Evolutionary conservation across 2,329 filamentous ascomycete species (phyloP), one percentile per base, ranked within the genome.

Genomic region (Zymoseptoria ardabiliae): DNA sequence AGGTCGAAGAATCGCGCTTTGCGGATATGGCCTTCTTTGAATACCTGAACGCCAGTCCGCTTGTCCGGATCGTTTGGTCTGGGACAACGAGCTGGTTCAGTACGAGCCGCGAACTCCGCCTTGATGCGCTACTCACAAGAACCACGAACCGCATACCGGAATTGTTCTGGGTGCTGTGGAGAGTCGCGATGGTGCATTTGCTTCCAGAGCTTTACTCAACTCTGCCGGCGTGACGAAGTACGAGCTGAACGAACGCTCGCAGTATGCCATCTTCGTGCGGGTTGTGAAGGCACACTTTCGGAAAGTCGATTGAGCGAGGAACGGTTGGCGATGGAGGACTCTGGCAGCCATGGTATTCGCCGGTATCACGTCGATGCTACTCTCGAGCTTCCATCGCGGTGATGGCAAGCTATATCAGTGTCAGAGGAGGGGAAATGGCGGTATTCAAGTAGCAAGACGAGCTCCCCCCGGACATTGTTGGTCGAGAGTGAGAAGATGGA

Each of bases 1-100:
- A 99, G 82, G 74, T 99, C 92, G 74, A 99, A 99, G 83, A 97
- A 99, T 30, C 91, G 89, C 1, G 94, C 88, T 70, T 87, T 86
- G 21, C 92, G 93, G 64, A 99, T 94, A 69, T 91, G 90, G 71
- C 86, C 84, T 72, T 90, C 83, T 66, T 86, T 84, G 79, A 93
- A 99, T 50, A 87, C 85, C 64, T 94, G 82, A 67, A 89, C 85
- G 57, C 94, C 94, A 54, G 84, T 89, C 62, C 91, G 87, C 57
- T 84, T 84, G 67, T 82, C 71, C 1, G 82, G 79, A 65, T 96
- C 93, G 74, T 96, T 97, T 63, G 94, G 94, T 63, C 35, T 45
- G 13, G 11, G 13, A n/a, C 13, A 13, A n/a, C 6, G 13, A 45
- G 35, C 35, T 45, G 35, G 13, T n/a, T 45, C 35, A 45, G 35